Conservation (phyloP, 305 asterid genomes). For the Stenogyne calaminthoides region DNA sequence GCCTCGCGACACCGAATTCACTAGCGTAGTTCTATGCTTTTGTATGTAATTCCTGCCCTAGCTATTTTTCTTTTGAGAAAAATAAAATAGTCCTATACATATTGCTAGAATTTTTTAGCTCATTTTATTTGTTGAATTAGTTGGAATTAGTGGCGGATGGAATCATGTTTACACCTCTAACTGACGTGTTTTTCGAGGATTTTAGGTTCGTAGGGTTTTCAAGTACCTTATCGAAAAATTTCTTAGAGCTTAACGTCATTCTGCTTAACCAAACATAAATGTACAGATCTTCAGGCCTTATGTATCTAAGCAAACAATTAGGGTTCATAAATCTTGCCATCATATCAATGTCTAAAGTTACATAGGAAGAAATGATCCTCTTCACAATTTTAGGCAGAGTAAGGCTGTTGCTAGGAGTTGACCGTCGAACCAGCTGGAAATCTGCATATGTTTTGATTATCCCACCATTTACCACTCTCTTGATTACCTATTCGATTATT, state of each 20-base stretch:
- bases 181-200: neutral
- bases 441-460: conserved; percentile 28
- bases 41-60: neutral
- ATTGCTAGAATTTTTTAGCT: neutral
- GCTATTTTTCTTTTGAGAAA: neutral
- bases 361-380: conserved; percentile 8
- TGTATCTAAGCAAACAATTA: neutral
- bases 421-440: conserved; percentile 26
- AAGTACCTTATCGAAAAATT: neutral
- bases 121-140: neutral
- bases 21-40: neutral
- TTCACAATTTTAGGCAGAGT: conserved; percentile 15
- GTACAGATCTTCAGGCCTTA: neutral
- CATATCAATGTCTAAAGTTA: neutral
- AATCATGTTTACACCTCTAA: neutral
- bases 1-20: neutral
- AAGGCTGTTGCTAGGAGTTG: neutral
- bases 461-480: conserved; percentile 28
- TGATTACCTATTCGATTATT: conserved; percentile 28
- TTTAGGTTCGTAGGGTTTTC: neutral
- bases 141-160: conserved; percentile 1
- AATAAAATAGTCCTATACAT: neutral
- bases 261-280: neutral
- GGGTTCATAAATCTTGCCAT: neutral
- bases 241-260: neutral